Conservation (phyloP, 306 rosid genomes). For the Vicia villosa region DNA sequence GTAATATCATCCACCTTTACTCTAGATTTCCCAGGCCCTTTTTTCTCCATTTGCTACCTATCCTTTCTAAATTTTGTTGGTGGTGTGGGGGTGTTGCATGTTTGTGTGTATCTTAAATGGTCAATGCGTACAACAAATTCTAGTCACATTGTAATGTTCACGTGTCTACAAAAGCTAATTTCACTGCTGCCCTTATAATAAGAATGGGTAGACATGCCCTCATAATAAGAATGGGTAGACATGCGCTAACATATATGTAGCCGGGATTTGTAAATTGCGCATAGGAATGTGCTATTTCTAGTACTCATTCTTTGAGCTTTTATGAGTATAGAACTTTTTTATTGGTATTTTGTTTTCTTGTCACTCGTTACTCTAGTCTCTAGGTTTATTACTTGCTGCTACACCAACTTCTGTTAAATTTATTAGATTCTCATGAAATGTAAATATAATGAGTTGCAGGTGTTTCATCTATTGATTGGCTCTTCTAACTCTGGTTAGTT, state of each 20-base stretch:
- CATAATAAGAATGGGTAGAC: conserved; percentile 24
- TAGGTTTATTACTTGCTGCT: conserved; percentile 13
- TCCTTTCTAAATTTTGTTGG: conserved; percentile 19
- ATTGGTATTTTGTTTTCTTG: conserved; percentile 13
- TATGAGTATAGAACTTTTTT: background rate
- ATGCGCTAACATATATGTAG: background rate
- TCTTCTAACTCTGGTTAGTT: conserved; percentile 84
- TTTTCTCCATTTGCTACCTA: background rate
- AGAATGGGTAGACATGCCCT: conserved; percentile 27
- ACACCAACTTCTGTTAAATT: conserved; percentile 22
- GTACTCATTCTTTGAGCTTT: conserved; percentile 15
- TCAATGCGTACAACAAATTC: conserved; percentile 24
- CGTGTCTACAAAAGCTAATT: background rate
- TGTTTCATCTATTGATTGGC: conserved; percentile 91
- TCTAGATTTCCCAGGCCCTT: conserved; percentile 5
- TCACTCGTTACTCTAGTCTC: conserved; percentile 5
- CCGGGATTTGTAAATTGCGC: conserved; percentile 25
- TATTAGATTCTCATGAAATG: conserved; percentile 39
- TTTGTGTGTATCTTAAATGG: conserved; percentile 6
- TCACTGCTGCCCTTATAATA: background rate
- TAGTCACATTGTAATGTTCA: conserved; percentile 23
- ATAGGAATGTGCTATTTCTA: conserved; percentile 32
- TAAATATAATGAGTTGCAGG: conserved; percentile 61
- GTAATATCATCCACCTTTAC: background rate
- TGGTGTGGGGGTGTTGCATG: background rate